Percentiles rank a stretch among this genome's conserved stretches.
Conservation (phyloP, 2,329 filamentous ascomycete genomes). For the Tympanopsis confertula region DNA sequence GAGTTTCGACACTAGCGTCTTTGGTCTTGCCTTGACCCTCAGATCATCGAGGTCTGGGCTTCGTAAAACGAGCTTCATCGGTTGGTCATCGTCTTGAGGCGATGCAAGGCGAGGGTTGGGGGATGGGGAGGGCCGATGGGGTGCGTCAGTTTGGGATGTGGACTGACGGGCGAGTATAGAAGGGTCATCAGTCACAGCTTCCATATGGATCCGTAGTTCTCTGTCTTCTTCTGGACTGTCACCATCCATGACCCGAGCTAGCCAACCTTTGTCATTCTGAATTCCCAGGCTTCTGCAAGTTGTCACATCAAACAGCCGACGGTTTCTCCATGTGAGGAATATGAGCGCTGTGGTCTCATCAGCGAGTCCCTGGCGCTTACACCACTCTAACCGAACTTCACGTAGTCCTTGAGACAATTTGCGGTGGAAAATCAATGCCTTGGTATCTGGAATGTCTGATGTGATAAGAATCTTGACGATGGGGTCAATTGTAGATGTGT, state of each 20-base stretch:
- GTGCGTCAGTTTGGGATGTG: too few relatives aligned
- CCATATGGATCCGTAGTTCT: slow-evolving; percentile 36
- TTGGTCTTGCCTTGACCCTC: slow-evolving; percentile 19
- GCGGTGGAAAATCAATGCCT: slow-evolving; percentile 40
- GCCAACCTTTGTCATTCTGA: slow-evolving; percentile 17
- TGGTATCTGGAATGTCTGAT: slow-evolving; percentile 37
- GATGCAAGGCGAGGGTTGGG: background rate
- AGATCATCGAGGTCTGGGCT: slow-evolving; percentile 29
- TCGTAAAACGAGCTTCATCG: slow-evolving; percentile 17
- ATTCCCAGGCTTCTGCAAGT: slow-evolving; percentile 40
- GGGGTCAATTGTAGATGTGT: slow-evolving; percentile 17
- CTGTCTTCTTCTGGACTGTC: slow-evolving; percentile 20
- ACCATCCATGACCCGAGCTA: slow-evolving; percentile 3
- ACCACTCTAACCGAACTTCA: slow-evolving; percentile 45
- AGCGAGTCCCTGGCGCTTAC: slow-evolving; percentile 33
- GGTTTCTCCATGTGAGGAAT: slow-evolving; percentile 45
- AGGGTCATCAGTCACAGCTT: slow-evolving; percentile 38
- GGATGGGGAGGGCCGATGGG: too few relatives aligned
- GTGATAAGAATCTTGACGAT: slow-evolving; percentile 42
- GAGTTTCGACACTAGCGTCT: slow-evolving; percentile 10
- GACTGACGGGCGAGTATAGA: slow-evolving; percentile 16
- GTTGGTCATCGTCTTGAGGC: too few relatives aligned
- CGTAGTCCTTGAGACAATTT: slow-evolving; percentile 39
- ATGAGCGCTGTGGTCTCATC: slow-evolving; percentile 27
- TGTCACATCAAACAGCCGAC: slow-evolving; percentile 42